Evolutionary conservation across 345 rosid genomes (phyloP), one percentile per base, ranked within the genome.

Genomic region (Aegle marmelos): DNA sequence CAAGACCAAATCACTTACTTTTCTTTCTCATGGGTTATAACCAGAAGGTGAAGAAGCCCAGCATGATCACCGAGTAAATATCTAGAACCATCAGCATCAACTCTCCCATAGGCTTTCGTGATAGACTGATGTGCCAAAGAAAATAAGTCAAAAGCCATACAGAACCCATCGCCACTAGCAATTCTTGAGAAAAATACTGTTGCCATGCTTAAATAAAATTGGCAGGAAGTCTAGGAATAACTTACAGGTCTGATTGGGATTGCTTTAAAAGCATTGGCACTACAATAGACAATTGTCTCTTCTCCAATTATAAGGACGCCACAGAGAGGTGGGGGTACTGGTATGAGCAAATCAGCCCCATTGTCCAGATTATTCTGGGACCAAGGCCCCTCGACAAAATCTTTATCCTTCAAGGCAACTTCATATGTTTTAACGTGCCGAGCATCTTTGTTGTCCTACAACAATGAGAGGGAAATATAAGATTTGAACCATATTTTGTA

Each of bases 371-470:
- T 93, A 89, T 93, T 97, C 82, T 93, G 98, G 37, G 93, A 84
- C 99, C 98, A 97, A 45, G 94, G 98, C 41, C 98, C 99, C 92
- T 94, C 98, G 25, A 88, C 87, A 85, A 94, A 94, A 87, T 97
- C 98, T 84, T 97, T 97, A 79, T 93, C 99, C 84, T 94, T 97
- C 72, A 97, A 56, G 76, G 92, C 93, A 80, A 94, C 98, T 87
- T 97, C 98, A 17, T 94, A 97, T 24, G 99, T 97, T 85, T 94
- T 97, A 74, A 93, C 91, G 85, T 97, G 98, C 22, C 98, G 96
- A 64, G 96, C 98, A 88, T 94, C 99, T 90, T 94, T 97, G 75
- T 97, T 97, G 81, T 94, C 99, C 99, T 96, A 85, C 68, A 76
- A 81, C 64, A 7, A 79, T 16, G 24, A 68, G 39, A 66, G 63